phyloP scores from a whole-genome alignment of 148 eudicot genomes.

The Vaccinium darrowii region DNA sequence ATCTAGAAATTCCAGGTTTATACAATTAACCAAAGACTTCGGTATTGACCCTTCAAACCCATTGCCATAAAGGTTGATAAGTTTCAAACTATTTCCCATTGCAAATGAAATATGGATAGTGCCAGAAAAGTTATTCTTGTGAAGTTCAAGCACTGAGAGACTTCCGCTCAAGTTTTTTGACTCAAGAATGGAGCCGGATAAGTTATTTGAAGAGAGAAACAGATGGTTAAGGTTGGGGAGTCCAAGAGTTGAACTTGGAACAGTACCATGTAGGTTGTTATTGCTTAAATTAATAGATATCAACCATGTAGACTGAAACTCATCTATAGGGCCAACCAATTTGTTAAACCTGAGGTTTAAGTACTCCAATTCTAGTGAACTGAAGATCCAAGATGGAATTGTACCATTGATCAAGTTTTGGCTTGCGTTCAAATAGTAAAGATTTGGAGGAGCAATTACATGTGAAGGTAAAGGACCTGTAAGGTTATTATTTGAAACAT shows the following conservation, averaged over 20 bases:
- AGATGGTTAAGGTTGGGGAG: not conserved
- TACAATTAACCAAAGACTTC: no score
- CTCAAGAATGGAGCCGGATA: not conserved
- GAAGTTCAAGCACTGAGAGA: not conserved
- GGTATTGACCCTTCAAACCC: no score
- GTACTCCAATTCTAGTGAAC: no score
- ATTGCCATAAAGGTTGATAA: no score
- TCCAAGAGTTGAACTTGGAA: conserved; percentile 24
- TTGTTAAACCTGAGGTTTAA: conserved; percentile 31
- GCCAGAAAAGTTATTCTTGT: no score
- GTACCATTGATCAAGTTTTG: conserved; percentile 28
- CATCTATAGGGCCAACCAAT: conserved; percentile 27
- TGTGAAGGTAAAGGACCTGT: not conserved
- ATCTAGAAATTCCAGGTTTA: no score
- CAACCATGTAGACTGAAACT: not conserved
- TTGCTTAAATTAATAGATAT: conserved; percentile 26
- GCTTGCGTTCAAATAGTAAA: conserved; percentile 24
- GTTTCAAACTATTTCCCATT: no score
- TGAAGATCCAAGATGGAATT: not conserved
- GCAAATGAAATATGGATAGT: no score
- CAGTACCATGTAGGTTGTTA: conserved; percentile 10
- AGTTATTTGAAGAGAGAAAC: not conserved
- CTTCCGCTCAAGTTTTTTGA: not conserved
- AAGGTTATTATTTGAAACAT: not conserved
- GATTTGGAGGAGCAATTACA: conserved; percentile 10